phyloP scores from a whole-genome alignment of 2,329 filamentous ascomycete genomes.

The Aspergillus texensis region DNA sequence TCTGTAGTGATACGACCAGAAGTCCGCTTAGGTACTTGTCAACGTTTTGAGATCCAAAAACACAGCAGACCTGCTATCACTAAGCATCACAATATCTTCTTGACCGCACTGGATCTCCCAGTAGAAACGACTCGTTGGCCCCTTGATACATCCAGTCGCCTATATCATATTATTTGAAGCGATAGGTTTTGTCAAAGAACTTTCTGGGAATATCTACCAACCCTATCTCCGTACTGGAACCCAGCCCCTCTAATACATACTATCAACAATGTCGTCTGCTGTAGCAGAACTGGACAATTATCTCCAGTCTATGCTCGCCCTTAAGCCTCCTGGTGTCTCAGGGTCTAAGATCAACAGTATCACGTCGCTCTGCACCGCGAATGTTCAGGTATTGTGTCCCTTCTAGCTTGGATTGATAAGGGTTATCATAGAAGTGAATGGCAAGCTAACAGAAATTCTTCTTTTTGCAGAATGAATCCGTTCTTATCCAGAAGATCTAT shows the following conservation, averaged over 20 bases:
- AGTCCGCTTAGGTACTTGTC: constrained; percentile 31
- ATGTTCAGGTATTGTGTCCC: constrained; percentile 72
- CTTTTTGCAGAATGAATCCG: constrained; percentile 76
- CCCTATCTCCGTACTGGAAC: constrained; percentile 15
- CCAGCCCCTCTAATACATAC: constrained; percentile 13
- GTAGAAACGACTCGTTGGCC: constrained; percentile 27
- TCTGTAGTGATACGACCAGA: constrained; percentile 42
- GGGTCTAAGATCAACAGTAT: constrained; percentile 87
- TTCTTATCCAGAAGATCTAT: constrained; percentile 93
- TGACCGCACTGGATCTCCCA: constrained; percentile 27
- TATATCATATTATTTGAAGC: constrained; percentile 18
- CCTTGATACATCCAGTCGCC: constrained; percentile 16
- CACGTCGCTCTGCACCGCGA: constrained; percentile 83
- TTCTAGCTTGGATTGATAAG: not conserved
- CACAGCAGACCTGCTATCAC: constrained; percentile 13
- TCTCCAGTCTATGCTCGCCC: constrained; percentile 84
- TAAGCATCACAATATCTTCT: constrained; percentile 22
- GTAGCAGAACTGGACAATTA: constrained; percentile 89
- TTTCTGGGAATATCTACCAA: constrained; percentile 12
- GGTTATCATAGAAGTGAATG: not conserved
- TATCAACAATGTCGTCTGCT: constrained; percentile 69
- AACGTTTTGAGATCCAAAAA: constrained; percentile 18
- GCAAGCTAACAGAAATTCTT: constrained; percentile 30
- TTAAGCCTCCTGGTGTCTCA: constrained; percentile 93
- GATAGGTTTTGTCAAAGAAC: constrained; percentile 20